Evolutionary conservation across 495 filamentous ascomycete species (phyloP), one percentile per base, ranked within the genome.

Genomic region (Lepidopterella palustris): DNA sequence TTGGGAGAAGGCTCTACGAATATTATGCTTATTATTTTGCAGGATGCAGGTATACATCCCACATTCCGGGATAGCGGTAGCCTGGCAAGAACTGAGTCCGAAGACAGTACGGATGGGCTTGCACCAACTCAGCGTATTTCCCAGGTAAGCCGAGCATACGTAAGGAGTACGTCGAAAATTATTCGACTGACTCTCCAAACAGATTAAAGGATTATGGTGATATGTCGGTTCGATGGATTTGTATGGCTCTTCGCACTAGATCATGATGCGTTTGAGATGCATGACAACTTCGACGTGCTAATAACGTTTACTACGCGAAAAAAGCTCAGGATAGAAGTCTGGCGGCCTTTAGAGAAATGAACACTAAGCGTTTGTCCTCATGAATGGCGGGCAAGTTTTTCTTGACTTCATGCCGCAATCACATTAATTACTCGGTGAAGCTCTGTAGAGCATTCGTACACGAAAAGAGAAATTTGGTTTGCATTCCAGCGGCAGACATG

Each of bases 51-150:
- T 18, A 59, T 60, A 4, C 69, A 75, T 63, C 68, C 73, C 59
- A 70, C 72, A 57, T 67, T 69, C 71, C 63, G 66, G n/a, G 70
- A 68, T 59, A 70, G 61, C 25, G 67, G 61, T 42, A 67, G 50
- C 40, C 64, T 70, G 25, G 68, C 60, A 55, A 64, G 61, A 55
- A 57, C 65, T 48, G 71, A 68, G 42, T 58, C 65, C 10, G 65
- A 69, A 13, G 69, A 57, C 51, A 73, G 68, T 39, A 57, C 58
- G n/a, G 71, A 73, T 51, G 65, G 72, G 18, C 51, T 88, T 50
- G 79, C 84, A 56, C 85, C 87, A 24, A 90, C 87, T 6, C 87
- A 90, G 69, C 72, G 80, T 13, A 69, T 88, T 31, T 85, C 84
- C 4, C 74, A 85, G 67, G 82, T 83, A 50, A 5, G 47, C 47